These are phyloP conservation scores for Solanum clarkiae DNA, from an alignment of 257 asterid species.

Conservation along the genomic window DNA sequence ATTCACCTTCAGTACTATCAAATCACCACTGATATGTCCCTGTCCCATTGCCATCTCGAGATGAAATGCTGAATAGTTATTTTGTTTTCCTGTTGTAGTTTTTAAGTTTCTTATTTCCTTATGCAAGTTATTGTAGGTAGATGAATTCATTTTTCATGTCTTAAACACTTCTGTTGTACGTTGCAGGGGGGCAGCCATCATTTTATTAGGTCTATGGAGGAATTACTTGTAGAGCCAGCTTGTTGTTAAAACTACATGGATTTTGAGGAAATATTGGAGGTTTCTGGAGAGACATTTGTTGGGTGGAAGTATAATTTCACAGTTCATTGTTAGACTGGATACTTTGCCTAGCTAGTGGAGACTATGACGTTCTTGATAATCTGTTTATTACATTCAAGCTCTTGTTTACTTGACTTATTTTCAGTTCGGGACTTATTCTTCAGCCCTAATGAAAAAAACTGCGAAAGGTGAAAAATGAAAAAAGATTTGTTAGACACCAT, in stretches of 20 bases:
- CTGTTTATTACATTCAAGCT: not conserved
- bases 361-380: not conserved
- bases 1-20: not conserved
- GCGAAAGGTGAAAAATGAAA: not conserved
- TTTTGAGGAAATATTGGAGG: not conserved
- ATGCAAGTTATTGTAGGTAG: not conserved
- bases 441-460: not conserved
- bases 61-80: not conserved
- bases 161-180: not conserved
- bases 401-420: not conserved
- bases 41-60: not conserved
- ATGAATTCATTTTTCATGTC: not conserved
- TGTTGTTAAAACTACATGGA: not conserved
- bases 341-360: not conserved
- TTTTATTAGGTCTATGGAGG: not conserved
- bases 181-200: not conserved
- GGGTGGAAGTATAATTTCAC: not conserved
- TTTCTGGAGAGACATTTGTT: not conserved
- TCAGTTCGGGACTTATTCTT: not conserved
- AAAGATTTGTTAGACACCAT: not conserved
- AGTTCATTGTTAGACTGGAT: not conserved
- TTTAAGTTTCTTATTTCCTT: not conserved
- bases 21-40: not conserved
- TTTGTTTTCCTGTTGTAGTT: not conserved
- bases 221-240: not conserved